Evolutionary conservation across 2,329 filamentous ascomycete species (phyloP).

Genomic region (Escovopsis sp.): DNA sequence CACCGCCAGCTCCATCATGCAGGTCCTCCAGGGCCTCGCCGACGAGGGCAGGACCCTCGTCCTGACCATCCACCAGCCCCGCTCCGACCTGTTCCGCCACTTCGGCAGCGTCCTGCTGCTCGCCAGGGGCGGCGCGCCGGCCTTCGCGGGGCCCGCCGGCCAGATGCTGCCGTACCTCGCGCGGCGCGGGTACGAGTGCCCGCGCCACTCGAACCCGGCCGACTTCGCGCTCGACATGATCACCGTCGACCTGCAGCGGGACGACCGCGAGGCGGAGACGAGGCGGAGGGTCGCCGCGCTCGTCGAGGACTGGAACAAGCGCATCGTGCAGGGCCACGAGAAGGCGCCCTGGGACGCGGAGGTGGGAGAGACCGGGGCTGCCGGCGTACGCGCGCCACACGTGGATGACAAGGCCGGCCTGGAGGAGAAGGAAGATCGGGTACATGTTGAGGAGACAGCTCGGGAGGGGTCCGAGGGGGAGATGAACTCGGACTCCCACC

Average conservation of each 20-base stretch:
- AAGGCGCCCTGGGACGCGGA: not conserved
- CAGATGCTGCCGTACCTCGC: conserved; percentile 54
- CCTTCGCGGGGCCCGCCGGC: conserved; percentile 49
- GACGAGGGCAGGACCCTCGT: conserved; percentile 60
- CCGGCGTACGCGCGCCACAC: too few relatives aligned
- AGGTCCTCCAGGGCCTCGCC: conserved; percentile 55
- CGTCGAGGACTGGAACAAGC: conserved; percentile 41
- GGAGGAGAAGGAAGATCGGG: too few relatives aligned
- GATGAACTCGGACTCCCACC: conserved; percentile 4
- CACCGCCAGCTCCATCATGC: conserved; percentile 62
- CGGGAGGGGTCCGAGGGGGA: too few relatives aligned
- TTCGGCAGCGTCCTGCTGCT: conserved; percentile 61
- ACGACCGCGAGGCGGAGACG: conserved; percentile 44
- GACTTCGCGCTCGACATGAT: conserved; percentile 68
- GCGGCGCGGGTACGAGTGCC: conserved; percentile 46
- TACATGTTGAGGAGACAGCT: too few relatives aligned
- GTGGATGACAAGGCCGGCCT: too few relatives aligned
- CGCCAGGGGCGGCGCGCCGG: conserved; percentile 52
- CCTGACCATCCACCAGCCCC: conserved; percentile 64
- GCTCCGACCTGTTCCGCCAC: conserved; percentile 55
- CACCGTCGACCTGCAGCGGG: conserved; percentile 58
- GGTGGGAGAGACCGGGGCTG: not conserved
- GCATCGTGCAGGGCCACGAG: not conserved
- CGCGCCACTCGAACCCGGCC: conserved; percentile 57
- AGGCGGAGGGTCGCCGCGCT: conserved; percentile 46